Base-by-base conservation (phyloP, 805 yeast species). In the Teunomyces kruisii region DNA sequence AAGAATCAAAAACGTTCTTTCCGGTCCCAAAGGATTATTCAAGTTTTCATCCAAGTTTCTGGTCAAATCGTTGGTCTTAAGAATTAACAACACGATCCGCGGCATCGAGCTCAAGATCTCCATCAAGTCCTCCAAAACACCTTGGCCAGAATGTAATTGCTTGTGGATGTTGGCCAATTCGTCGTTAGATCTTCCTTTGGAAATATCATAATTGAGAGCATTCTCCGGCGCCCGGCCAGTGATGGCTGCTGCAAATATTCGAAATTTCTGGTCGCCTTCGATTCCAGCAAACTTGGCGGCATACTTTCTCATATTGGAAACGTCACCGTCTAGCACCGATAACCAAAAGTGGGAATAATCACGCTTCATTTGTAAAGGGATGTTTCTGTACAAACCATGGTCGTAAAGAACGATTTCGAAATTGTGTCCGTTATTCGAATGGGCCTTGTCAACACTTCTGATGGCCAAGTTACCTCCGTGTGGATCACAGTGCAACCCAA, bases 391-490 rank as follows among this genome's bases (percentile, higher is more conserved):
- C 14, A 94, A 72, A 0, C 99, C 99, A 64, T 94, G 99, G 66
- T 94, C 99, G 61, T 89, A 95, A 14, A 94, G 72, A 6, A 94
- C 74, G 42, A 94, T 88, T 64, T 94, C 99, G 62, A 94, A 94
- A 61, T 92, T 91, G 59, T 84, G 89, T 6, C 74, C 65, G 28
- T 74, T 67, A 6, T 47, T 49, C 1, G 54, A 48, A 1, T 40
- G 12, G 7, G 15, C 33, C 19, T 47, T 48, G 14, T 59, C 57
- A 8, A 60, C 44, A 9, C 64, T 55, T 45, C 90, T 72, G 16
- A 94, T 88, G 0, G 98, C 97, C 47, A 94, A 70, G 58, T 94
- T 94, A 0, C 99, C 99, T 9, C 96, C 96, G 62, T 94, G 99
- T 1, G 99, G 99, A 62, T 94, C 99, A 68, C 99, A 94, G 62